Percentiles rank a stretch among this genome's conserved stretches.
Conservation (phyloP, 2,329 filamentous ascomycete species). For the Plenodomus biglobosus region DNA sequence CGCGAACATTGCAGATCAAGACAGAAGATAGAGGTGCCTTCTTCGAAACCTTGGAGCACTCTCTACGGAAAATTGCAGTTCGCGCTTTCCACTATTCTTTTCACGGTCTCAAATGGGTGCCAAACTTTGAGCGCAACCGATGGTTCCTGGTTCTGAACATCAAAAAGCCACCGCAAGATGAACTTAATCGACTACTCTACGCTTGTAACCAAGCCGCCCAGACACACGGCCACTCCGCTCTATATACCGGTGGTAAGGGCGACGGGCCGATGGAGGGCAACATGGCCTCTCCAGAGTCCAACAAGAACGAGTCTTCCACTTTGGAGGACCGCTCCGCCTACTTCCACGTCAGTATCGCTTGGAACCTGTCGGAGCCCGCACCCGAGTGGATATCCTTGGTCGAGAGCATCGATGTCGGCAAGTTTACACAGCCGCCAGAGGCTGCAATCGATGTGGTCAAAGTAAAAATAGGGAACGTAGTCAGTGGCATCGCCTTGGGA, state of each 20-base stretch:
- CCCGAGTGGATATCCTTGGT: constrained; percentile 29
- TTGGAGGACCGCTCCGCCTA: constrained; percentile 53
- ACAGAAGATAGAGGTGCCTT: constrained; percentile 74
- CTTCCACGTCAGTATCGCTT: constrained; percentile 90
- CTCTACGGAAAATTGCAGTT: constrained; percentile 46
- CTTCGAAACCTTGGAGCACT: constrained; percentile 57
- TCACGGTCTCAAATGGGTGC: constrained; percentile 62
- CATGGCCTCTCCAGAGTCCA: constrained; percentile 5
- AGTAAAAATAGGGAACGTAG: constrained; percentile 50
- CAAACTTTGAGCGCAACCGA: constrained; percentile 67
- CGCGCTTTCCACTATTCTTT: constrained; percentile 54
- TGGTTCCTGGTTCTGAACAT: constrained; percentile 83
- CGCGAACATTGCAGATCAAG: constrained; percentile 72
- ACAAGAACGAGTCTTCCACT: constrained; percentile 1
- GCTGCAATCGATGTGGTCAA: constrained; percentile 49
- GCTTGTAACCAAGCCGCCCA: constrained; percentile 66
- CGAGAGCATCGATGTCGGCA: constrained; percentile 22
- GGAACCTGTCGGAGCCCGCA: constrained; percentile 55
- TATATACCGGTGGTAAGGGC: constrained; percentile 60
- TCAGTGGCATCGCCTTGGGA: constrained; percentile 37
- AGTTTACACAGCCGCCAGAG: constrained; percentile 21
- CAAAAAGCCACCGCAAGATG: constrained; percentile 34
- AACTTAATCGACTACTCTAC: constrained; percentile 57
- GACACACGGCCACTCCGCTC: constrained; percentile 64
- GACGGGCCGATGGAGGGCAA: constrained; percentile 33